These are phyloP conservation scores for Saxophila tyrrhenica DNA, from an alignment of 495 filamentous ascomycete genomes.

Conservation along the genomic window DNA sequence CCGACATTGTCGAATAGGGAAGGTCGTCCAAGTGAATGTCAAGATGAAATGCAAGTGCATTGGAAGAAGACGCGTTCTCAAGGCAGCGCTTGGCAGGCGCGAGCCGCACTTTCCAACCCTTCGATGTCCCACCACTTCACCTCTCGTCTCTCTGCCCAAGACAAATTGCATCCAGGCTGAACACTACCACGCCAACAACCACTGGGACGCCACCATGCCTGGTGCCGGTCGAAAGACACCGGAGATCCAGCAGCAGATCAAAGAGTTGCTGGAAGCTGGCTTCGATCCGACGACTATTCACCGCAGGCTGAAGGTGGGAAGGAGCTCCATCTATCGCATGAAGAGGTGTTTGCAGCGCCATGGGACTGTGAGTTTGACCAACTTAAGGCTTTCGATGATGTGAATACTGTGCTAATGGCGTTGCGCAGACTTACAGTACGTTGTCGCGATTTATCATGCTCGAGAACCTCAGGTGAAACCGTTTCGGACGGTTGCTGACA, in stretches of 20 bases:
- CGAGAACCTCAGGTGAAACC: too few species aligned
- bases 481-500: background rate
- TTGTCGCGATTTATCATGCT: background rate
- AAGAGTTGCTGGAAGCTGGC: slow-evolving; percentile 19
- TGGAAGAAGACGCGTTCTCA: background rate
- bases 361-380: slow-evolving; percentile 10
- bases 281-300: slow-evolving; percentile 22
- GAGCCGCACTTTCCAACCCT: background rate
- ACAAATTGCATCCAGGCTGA: too few species aligned
- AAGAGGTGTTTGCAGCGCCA: slow-evolving; percentile 16
- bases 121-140: background rate
- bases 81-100: background rate
- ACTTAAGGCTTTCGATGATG: too few species aligned
- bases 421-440: background rate
- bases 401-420: background rate
- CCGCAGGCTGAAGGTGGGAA: slow-evolving; percentile 14
- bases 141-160: background rate
- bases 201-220: slow-evolving; percentile 9
- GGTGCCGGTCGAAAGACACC: slow-evolving; percentile 16
- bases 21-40: background rate
- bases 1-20: background rate
- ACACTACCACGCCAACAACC: background rate
- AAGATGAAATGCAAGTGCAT: too few species aligned
- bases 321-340: slow-evolving; percentile 20
- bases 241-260: slow-evolving; percentile 16